Evolutionary conservation across 805 yeast species (phyloP), one percentile per base, ranked within the genome.

Genomic region (Ogataea pilisensis): DNA sequence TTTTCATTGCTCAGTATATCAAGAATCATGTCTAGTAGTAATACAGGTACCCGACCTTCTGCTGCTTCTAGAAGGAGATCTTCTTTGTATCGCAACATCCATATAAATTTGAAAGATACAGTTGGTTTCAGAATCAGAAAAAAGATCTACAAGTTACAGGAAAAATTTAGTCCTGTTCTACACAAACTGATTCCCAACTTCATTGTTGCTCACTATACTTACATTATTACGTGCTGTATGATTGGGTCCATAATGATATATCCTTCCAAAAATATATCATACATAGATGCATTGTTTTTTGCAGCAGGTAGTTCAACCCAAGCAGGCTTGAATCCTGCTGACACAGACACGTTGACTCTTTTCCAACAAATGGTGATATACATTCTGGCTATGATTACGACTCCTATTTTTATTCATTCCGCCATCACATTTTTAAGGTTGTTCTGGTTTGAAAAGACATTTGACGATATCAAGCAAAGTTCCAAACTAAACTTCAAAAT

Each of bases 371-470:
- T 89, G 13, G 68, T 75, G 8, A 61, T 91, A 2, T 87, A 82
- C 57, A 48, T 85, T 11, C 44, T 78, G 3, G 65, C 90, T 22
- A 69, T 78, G 47, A 51, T 88, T 17, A 76, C 95, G 4, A 89
- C 95, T 0, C 98, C 98, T 1, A 85, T 93, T 17, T 82, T 83
- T 57, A 86, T 95, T 39, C 95, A 93, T 59, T 78, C 95, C 0
- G 73, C 76, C 1, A 66, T 93, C 27, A 80, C 88, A 8, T 78
- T 87, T 46, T 67, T 90, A 8, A 73, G 99, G 37, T 67, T 93
- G 34, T 86, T 85, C 59, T 85, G 95, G 87, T 93, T 86, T 63
- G 95, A 89, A 59, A 76, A 87, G 49, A 75, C 82, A 51, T 88
- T 93, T 62, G 91, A 87, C 57, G 78, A 82, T 50, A 90, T 93